Evolutionary conservation across 2,329 filamentous ascomycete genomes (phyloP).

Genomic region (Acarospora socialis): DNA sequence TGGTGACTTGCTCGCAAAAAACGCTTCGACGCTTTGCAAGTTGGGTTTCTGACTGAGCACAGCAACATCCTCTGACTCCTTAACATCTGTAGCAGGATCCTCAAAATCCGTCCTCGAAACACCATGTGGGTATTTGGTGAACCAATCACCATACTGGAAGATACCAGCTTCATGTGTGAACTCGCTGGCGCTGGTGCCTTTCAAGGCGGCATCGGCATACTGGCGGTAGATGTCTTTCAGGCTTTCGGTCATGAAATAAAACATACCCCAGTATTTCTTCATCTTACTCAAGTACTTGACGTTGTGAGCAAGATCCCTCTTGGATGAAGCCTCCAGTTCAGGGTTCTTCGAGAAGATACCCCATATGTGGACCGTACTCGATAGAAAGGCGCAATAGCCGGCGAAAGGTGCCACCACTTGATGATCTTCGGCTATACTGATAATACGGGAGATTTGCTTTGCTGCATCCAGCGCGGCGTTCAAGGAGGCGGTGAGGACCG

Average conservation of each 20-base stretch:
- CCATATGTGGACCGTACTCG: slow-evolving; percentile 86
- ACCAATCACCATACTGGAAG: slow-evolving; percentile 97
- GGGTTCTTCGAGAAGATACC: slow-evolving; percentile 79
- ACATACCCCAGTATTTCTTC: slow-evolving; percentile 98
- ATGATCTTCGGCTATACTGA: slow-evolving; percentile 67
- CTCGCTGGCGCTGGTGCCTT: slow-evolving; percentile 35
- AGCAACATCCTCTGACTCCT: slow-evolving; percentile 70
- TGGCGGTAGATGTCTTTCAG: slow-evolving; percentile 76
- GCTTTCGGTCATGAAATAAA: slow-evolving; percentile 90
- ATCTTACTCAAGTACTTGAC: slow-evolving; percentile 84
- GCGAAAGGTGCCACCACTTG: slow-evolving; percentile 81
- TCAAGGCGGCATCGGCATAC: slow-evolving; percentile 66
- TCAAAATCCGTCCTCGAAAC: slow-evolving; percentile 74
- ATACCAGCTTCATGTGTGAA: slow-evolving; percentile 41
- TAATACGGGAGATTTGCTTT: slow-evolving; percentile 69
- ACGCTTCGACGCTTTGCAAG: slow-evolving; percentile 87
- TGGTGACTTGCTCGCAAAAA: slow-evolving; percentile 68
- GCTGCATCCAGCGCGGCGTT: slow-evolving; percentile 69
- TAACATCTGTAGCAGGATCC: slow-evolving; percentile 52
- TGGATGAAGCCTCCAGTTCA: slow-evolving; percentile 59
- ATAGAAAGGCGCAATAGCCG: slow-evolving; percentile 86
- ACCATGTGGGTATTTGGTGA: slow-evolving; percentile 84
- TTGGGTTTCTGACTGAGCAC: slow-evolving; percentile 80
- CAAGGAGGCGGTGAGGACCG: slow-evolving; percentile 63
- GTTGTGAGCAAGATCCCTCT: slow-evolving; percentile 72